phyloP scores from a whole-genome alignment of 148 eudicot genomes.

The Camellia granthamiana region DNA sequence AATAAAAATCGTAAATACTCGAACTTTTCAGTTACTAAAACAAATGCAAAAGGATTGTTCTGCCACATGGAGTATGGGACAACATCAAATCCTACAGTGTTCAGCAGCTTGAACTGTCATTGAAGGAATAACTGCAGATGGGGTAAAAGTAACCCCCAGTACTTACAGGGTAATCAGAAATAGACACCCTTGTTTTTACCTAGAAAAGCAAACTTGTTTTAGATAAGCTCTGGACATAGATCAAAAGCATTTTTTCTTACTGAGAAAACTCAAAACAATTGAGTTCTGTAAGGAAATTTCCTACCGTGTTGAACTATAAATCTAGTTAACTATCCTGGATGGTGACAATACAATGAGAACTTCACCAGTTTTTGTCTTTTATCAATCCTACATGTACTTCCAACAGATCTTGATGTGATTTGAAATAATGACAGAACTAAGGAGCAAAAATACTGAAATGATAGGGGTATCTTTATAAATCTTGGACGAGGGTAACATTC shows the following conservation, averaged over 20 bases:
- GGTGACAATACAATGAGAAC: background rate
- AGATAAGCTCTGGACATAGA: background rate
- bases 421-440: background rate
- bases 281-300: constrained; percentile 4
- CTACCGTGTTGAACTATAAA: background rate
- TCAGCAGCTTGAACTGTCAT: no score
- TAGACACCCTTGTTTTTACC: background rate
- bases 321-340: background rate
- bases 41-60: background rate
- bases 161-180: background rate
- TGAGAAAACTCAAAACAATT: background rate
- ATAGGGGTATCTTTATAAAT: background rate
- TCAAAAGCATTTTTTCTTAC: background rate
- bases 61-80: background rate
- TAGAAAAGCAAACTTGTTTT: background rate
- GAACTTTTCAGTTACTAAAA: background rate
- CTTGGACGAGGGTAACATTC: background rate
- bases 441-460: background rate
- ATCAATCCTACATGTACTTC: background rate
- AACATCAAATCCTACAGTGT: no score
- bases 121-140: no score
- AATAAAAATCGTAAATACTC: background rate
- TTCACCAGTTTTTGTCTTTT: background rate
- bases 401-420: background rate
- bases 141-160: no score